Conservation (phyloP, 306 rosid genomes). For the Astragalus membranaceus region DNA sequence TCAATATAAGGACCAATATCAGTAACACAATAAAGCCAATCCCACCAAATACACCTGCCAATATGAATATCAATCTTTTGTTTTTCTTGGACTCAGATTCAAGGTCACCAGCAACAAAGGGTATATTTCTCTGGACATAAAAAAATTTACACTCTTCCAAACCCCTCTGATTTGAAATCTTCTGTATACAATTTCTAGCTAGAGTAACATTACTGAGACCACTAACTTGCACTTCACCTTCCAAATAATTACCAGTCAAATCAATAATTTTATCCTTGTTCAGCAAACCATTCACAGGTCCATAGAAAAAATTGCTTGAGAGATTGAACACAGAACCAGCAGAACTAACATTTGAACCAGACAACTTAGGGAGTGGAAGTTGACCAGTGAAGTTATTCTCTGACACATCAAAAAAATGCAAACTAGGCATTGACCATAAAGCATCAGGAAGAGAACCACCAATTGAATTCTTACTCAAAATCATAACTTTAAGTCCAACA, state of each 20-base stretch:
- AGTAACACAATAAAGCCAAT: slow-evolving; percentile 55
- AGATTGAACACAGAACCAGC: slow-evolving; percentile 40
- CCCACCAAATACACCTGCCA: slow-evolving; percentile 79
- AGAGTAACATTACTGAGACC: slow-evolving; percentile 36
- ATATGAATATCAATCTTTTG: slow-evolving; percentile 45
- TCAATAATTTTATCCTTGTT: slow-evolving; percentile 36
- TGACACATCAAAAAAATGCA: slow-evolving; percentile 58
- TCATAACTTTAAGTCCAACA: slow-evolving; percentile 30
- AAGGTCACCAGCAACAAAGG: slow-evolving; percentile 29
- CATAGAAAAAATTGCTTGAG: slow-evolving; percentile 69
- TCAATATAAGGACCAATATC: slow-evolving; percentile 40
- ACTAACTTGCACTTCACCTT: slow-evolving; percentile 37
- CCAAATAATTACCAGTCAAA: slow-evolving; percentile 71
- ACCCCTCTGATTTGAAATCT: slow-evolving; percentile 44
- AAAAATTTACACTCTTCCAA: slow-evolving; percentile 47
- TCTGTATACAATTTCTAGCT: slow-evolving; percentile 55
- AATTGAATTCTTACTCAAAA: slow-evolving; percentile 43
- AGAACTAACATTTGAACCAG: slow-evolving; percentile 21
- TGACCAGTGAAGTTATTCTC: slow-evolving; percentile 55
- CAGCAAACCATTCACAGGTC: slow-evolving; percentile 35
- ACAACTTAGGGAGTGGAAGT: slow-evolving; percentile 37
- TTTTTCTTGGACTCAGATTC: slow-evolving; percentile 22
- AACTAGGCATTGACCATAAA: slow-evolving; percentile 42
- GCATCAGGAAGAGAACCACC: slow-evolving; percentile 43
- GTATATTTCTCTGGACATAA: slow-evolving; percentile 34